Evolutionary conservation across 805 yeast species (phyloP).

Genomic region (Isabelozyma heimii): DNA sequence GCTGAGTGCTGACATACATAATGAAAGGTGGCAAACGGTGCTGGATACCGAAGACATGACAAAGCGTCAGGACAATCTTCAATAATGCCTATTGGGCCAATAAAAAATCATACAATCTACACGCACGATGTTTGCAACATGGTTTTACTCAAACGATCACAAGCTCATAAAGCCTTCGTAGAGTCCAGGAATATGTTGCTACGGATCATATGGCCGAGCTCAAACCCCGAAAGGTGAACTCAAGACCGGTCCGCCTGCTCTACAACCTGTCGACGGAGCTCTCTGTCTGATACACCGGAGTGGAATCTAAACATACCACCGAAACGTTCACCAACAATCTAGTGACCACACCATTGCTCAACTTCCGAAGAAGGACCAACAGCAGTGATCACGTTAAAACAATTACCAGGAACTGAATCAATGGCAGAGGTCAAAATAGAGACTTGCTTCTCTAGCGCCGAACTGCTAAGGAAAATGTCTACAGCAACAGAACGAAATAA

Average conservation of each 20-base stretch:
- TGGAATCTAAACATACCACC: constrained; percentile 11
- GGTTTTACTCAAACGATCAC: constrained; percentile 99
- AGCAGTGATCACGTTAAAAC: constrained; percentile 17
- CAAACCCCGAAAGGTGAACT: constrained; percentile 49
- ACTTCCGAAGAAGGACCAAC: constrained; percentile 47
- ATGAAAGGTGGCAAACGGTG: no score
- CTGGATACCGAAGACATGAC: no score
- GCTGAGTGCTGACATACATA: no score
- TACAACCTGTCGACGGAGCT: constrained; percentile 99
- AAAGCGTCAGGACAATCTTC: no score
- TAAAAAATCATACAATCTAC: neutral
- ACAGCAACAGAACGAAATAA: constrained; percentile 24
- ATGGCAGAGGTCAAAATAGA: neutral
- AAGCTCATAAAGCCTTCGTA: constrained; percentile 88
- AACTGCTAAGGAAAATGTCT: constrained; percentile 47
- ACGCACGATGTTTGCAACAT: constrained; percentile 83
- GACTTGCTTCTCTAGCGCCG: constrained; percentile 76
- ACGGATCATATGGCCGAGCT: constrained; percentile 70
- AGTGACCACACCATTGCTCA: constrained; percentile 45
- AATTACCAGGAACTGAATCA: constrained; percentile 1
- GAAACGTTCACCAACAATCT: constrained; percentile 14
- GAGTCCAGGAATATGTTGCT: constrained; percentile 99
- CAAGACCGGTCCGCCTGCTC: constrained; percentile 65
- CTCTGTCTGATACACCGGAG: constrained; percentile 61
- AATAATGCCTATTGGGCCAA: no score